These are phyloP conservation scores for Flaveria linearis DNA, from an alignment of 129 eudicot genomes.

Conservation along the genomic window DNA sequence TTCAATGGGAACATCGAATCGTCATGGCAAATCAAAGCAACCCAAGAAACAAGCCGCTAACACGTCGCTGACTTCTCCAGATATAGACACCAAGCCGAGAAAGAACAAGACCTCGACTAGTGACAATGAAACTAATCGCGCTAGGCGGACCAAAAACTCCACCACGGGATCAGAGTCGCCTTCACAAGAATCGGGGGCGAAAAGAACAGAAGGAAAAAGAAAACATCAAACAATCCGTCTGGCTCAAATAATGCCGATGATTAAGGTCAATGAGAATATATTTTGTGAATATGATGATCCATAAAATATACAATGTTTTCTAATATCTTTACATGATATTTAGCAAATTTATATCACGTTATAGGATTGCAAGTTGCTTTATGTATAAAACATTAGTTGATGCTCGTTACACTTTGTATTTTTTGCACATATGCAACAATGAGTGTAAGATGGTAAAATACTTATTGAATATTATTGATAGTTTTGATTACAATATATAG, in stretches of 20 bases:
- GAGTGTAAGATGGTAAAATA: background rate
- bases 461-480: too few species aligned
- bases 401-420: slow-evolving; percentile 11
- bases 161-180: slow-evolving; percentile 31
- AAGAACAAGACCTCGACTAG: slow-evolving; percentile 13
- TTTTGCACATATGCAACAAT: slow-evolving; percentile 23
- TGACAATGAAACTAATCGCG: slow-evolving; percentile 32
- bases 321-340: slow-evolving; percentile 12
- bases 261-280: background rate
- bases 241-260: slow-evolving; percentile 4
- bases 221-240: slow-evolving; percentile 21
- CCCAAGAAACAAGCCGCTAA: slow-evolving; percentile 27
- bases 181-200: slow-evolving; percentile 31
- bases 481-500: too few species aligned
- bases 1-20: slow-evolving; percentile 28
- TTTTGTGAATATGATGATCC: slow-evolving; percentile 4
- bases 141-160: slow-evolving; percentile 41
- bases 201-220: slow-evolving; percentile 41
- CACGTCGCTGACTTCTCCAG: slow-evolving; percentile 15
- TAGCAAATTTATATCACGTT: slow-evolving; percentile 15
- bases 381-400: slow-evolving; percentile 14
- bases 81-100: slow-evolving; percentile 17
- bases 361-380: slow-evolving; percentile 10
- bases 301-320: background rate
- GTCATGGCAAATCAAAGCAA: slow-evolving; percentile 40